Percentiles rank a stretch among this genome's conserved stretches.
phyloP scores from a whole-genome alignment of 2,329 filamentous ascomycete genomes.

The Pseudohalonectria lignicola region DNA sequence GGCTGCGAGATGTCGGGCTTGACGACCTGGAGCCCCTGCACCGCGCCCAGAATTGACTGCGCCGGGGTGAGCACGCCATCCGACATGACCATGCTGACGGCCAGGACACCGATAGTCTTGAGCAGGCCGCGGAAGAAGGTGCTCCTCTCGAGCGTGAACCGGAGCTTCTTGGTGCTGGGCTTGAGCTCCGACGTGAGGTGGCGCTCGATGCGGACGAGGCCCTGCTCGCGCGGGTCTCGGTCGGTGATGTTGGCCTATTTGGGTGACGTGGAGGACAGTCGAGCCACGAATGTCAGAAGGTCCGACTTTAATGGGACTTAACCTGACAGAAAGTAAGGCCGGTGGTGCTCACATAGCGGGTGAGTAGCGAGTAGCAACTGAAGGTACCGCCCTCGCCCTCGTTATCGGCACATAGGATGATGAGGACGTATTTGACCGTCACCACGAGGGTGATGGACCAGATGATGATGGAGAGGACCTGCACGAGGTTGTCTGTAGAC shows the following conservation, averaged over 20 bases:
- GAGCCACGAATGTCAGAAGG: no score
- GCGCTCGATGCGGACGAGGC: constrained; percentile 45
- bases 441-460: constrained; percentile 61
- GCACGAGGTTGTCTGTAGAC: constrained; percentile 42
- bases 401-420: constrained; percentile 54
- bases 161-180: constrained; percentile 36
- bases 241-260: constrained; percentile 46
- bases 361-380: constrained; percentile 52
- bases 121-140: constrained; percentile 37
- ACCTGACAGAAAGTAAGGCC: no score
- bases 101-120: constrained; percentile 50
- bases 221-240: constrained; percentile 46
- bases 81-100: constrained; percentile 53
- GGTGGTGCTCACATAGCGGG: constrained; percentile 31
- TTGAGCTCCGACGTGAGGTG: constrained; percentile 43
- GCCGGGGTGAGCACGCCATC: constrained; percentile 54
- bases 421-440: constrained; percentile 54
- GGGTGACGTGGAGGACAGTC: no score
- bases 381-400: constrained; percentile 62
- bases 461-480: constrained; percentile 54
- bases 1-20: constrained; percentile 38
- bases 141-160: constrained; percentile 46
- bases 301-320: no score
- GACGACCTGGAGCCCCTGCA: constrained; percentile 51
- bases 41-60: constrained; percentile 56